Percentiles rank a stretch among this genome's conserved stretches.
These are phyloP conservation scores for Penicillium sp. DNA, from an alignment of 2,329 filamentous ascomycete species.

Conservation along the genomic window DNA sequence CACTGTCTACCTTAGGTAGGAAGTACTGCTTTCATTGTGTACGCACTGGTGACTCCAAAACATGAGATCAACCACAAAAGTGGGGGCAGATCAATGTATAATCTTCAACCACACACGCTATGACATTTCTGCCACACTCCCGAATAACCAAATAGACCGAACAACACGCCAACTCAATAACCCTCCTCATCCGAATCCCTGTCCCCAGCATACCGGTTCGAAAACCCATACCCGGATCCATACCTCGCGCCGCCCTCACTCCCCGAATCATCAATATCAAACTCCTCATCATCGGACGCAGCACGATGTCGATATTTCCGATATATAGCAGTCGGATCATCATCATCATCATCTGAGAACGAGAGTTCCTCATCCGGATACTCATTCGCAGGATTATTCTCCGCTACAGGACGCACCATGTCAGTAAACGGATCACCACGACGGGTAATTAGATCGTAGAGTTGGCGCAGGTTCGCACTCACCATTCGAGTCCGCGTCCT, in stretches of 20 bases:
- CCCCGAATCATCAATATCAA: constrained; percentile 41
- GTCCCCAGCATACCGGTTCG: constrained; percentile 24
- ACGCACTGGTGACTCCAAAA: too few relatives aligned
- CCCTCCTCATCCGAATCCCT: constrained; percentile 34
- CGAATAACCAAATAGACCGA: background rate
- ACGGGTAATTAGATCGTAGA: too few relatives aligned
- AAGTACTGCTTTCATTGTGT: too few relatives aligned
- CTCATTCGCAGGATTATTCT: constrained; percentile 54
- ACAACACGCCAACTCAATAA: background rate
- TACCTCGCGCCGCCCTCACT: constrained; percentile 33
- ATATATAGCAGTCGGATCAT: constrained; percentile 42
- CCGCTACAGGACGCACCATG: constrained; percentile 35
- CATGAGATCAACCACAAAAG: too few relatives aligned
- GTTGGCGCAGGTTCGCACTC: constrained; percentile 13
- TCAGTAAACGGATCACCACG: background rate
- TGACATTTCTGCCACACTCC: background rate
- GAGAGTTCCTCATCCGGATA: constrained; percentile 54
- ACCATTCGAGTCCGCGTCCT: constrained; percentile 66
- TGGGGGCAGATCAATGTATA: too few relatives aligned
- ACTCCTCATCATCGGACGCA: constrained; percentile 50
- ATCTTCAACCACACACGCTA: too few relatives aligned
- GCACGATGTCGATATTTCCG: constrained; percentile 43
- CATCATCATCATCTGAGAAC: constrained; percentile 48
- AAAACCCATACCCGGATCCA: constrained; percentile 25
- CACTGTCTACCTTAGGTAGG: too few relatives aligned